Conservation (phyloP, 2,329 filamentous ascomycete species). For the Escovopsis weberi region DNA sequence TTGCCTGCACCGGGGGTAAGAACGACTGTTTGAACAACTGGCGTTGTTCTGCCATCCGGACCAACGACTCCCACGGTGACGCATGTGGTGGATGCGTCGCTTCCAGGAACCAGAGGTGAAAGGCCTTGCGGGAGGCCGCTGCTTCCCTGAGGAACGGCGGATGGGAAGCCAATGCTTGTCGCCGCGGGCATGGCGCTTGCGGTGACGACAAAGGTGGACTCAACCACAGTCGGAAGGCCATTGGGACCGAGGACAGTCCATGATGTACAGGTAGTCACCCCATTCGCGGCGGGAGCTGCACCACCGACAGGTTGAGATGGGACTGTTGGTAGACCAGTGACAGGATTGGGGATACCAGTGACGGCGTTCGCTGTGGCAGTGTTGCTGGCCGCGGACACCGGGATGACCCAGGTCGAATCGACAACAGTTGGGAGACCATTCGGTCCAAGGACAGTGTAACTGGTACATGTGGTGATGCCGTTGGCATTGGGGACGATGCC, state of each 20-base stretch:
- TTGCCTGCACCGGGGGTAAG: slow-evolving; percentile 7
- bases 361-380: not conserved
- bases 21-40: slow-evolving; percentile 14
- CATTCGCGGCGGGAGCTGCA: slow-evolving; percentile 7
- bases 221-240: slow-evolving; percentile 15
- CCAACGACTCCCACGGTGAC: slow-evolving; percentile 19
- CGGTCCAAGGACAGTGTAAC: slow-evolving; percentile 16
- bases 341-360: not conserved
- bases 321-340: slow-evolving; percentile 3
- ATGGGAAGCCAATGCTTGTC: slow-evolving; percentile 6
- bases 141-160: slow-evolving; percentile 6
- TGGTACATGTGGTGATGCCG: slow-evolving; percentile 12
- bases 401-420: slow-evolving; percentile 19
- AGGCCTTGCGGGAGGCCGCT: slow-evolving; percentile 9
- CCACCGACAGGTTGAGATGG: slow-evolving; percentile 3
- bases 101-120: slow-evolving; percentile 6
- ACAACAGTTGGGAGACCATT: slow-evolving; percentile 19
- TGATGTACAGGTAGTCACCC: slow-evolving; percentile 13
- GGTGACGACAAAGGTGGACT: slow-evolving; percentile 17
- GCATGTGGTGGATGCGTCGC: slow-evolving; percentile 12
- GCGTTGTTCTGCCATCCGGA: slow-evolving; percentile 17
- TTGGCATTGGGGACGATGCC: slow-evolving; percentile 1
- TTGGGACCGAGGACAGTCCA: slow-evolving; percentile 15
- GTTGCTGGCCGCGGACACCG: slow-evolving; percentile 6
- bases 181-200: slow-evolving; percentile 10